Percentiles rank a stretch among this genome's conserved stretches.
Conservation (phyloP, 1,284 basidiomycete species). For the Trametes hirsuta region DNA sequence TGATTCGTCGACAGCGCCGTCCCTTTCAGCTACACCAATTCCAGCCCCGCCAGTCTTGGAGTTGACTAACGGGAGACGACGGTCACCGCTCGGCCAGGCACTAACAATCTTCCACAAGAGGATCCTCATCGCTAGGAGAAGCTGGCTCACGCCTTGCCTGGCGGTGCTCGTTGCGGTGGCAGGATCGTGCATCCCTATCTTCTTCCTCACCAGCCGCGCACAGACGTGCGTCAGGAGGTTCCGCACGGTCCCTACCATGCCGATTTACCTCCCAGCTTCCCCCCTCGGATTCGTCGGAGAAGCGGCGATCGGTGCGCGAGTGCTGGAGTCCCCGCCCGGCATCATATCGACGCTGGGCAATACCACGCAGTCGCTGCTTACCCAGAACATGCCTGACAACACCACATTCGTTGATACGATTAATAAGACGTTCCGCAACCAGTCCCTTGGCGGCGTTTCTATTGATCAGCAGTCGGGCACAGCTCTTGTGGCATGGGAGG, state of each 20-base stretch:
- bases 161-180: slow-evolving; percentile 64
- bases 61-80: slow-evolving; percentile 53
- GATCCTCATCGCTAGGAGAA: slow-evolving; percentile 61
- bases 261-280: slow-evolving; percentile 53
- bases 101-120: slow-evolving; percentile 78
- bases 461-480: slow-evolving; percentile 49
- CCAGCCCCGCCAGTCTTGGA: slow-evolving; percentile 31
- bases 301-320: slow-evolving; percentile 24
- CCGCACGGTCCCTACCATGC: slow-evolving; percentile 37
- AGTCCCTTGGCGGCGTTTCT: slow-evolving; percentile 65
- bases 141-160: slow-evolving; percentile 69
- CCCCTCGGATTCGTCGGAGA: slow-evolving; percentile 35
- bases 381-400: slow-evolving; percentile 49
- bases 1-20: slow-evolving; percentile 14
- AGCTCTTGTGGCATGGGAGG: slow-evolving; percentile 68
- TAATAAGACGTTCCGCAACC: slow-evolving; percentile 47
- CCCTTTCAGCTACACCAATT: slow-evolving; percentile 20
- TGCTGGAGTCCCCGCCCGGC: slow-evolving; percentile 51
- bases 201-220: slow-evolving; percentile 58
- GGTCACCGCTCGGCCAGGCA: slow-evolving; percentile 59
- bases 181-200: slow-evolving; percentile 65
- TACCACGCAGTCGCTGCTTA: slow-evolving; percentile 36
- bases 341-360: slow-evolving; percentile 46
- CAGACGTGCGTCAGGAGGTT: slow-evolving; percentile 53
- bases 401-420: slow-evolving; percentile 58